phyloP scores from a whole-genome alignment of 1,284 basidiomycete species.

The Ceratorhiza oryzae-sativae region DNA sequence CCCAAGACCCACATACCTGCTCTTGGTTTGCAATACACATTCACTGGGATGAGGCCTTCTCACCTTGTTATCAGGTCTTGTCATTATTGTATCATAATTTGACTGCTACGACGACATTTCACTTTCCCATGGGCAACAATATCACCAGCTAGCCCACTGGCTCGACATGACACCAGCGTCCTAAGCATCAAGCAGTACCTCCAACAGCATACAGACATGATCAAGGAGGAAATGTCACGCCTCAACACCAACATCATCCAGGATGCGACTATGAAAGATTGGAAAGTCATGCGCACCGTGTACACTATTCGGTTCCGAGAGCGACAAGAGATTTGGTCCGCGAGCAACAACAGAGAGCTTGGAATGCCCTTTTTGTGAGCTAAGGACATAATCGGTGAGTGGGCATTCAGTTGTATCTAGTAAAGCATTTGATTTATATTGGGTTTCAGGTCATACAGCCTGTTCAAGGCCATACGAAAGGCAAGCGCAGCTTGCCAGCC shows the following conservation, averaged over 20 bases:
- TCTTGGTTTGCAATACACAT: too few species aligned
- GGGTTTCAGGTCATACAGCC: too few species aligned
- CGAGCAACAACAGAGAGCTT: constrained; percentile 59
- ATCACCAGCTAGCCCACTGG: neutral
- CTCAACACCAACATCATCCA: constrained; percentile 49
- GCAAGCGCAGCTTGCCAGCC: too few species aligned
- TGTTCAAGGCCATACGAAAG: too few species aligned
- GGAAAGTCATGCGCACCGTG: constrained; percentile 62
- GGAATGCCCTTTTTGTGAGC: constrained; percentile 80
- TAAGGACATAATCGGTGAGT: constrained; percentile 42
- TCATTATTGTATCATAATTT: neutral
- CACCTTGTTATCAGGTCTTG: too few species aligned
- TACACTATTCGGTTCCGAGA: constrained; percentile 63
- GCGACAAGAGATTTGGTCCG: constrained; percentile 61
- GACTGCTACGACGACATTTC: neutral
- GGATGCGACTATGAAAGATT: constrained; percentile 54
- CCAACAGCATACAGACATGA: constrained; percentile 56
- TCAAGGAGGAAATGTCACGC: constrained; percentile 53
- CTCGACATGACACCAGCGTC: neutral
- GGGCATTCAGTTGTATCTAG: too few species aligned
- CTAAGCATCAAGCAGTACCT: constrained; percentile 53
- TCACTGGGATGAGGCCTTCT: too few species aligned
- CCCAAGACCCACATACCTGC: too few species aligned
- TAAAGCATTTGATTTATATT: too few species aligned
- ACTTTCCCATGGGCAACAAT: neutral